Base-by-base conservation (phyloP, 1,139 yeast genomes). In the Yamadazyma atmosphaerica region DNA sequence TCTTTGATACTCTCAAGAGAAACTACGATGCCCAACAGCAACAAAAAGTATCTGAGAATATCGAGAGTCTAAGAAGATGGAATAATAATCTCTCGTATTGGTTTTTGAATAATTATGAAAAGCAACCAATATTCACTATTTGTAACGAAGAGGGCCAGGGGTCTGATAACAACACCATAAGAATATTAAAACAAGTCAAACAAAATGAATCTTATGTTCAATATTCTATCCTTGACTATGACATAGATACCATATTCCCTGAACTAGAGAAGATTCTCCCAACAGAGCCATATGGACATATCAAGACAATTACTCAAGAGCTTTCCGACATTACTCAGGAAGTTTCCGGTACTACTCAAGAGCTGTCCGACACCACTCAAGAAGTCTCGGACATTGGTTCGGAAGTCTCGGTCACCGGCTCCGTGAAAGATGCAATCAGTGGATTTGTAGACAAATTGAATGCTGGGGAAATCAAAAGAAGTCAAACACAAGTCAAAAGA, bases 1-100 rank as follows among this genome's bases (percentile, higher is more conserved):
- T 68, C 4, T 65, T 55, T 37, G 60, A 55, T 7, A 50, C 50
- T 2, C 49, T 68, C 33, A 55, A 54, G 34, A 47, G 50, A 38
- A 71, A 63, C 11, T 45, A 47, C 24, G 52, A 54, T 22, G 21
- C 37, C 2, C 51, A 47, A 16, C 49, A 50, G 29, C 51, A 55
- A 28, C 36, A 42, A 17, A 44, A 43, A 15, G 36, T 24, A 10
- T 24, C 34, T 24, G 40, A 36, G 9, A 18, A 39, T 22, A 24
- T 33, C 24, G 34, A 28, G 8, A 14, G 17, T 9, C 19, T 46
- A 16, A 32, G 16, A 8, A n/a, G 12, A 6, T 2, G 18, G 13
- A 46, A 38, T 25, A 38, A 33, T 3, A 29, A 30, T 2, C 38
- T 46, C 10, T 37, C 32, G 1, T 32, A 16, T 19, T 49, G 49